These are phyloP conservation scores for Kwoniella europaea DNA, from an alignment of 768 basidiomycete genomes.

Conservation along the genomic window DNA sequence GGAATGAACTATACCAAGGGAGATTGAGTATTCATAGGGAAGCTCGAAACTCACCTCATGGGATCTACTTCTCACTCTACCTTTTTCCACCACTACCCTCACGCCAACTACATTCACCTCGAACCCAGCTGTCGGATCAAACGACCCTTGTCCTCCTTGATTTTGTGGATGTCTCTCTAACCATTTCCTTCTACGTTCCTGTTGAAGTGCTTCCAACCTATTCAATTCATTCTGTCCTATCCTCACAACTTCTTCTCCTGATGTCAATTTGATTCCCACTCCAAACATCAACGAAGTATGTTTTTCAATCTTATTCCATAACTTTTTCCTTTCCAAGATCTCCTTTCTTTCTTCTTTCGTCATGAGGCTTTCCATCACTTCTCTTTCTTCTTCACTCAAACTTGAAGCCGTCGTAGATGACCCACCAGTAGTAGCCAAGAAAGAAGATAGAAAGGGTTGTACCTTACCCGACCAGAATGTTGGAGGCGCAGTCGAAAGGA, in stretches of 20 bases:
- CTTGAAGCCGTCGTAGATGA: conserved; percentile 20
- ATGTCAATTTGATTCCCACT: conserved; percentile 75
- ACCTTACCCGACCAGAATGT: conserved; percentile 93
- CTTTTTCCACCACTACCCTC: conserved; percentile 78
- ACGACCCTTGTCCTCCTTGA: background rate
- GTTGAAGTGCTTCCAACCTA: conserved; percentile 73
- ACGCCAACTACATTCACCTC: conserved; percentile 92
- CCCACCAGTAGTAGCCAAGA: conserved; percentile 71
- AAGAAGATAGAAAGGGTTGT: conserved; percentile 86
- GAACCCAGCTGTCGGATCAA: conserved; percentile 61
- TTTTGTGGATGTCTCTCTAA: conserved; percentile 38
- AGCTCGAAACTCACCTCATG: conserved; percentile 72
- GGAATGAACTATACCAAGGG: background rate
- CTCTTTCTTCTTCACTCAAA: conserved; percentile 33
- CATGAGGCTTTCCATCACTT: conserved; percentile 44
- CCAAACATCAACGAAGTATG: conserved; percentile 81
- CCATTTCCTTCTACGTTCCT: conserved; percentile 64
- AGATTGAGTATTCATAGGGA: background rate
- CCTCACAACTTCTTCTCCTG: conserved; percentile 81
- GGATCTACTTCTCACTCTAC: conserved; percentile 77
- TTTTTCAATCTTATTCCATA: conserved; percentile 80
- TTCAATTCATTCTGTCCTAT: conserved; percentile 83
- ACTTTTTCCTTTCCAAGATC: conserved; percentile 66
- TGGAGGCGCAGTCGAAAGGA: conserved; percentile 83
- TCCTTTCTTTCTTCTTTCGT: conserved; percentile 53